Evolutionary conservation across 495 filamentous ascomycete species (phyloP).

Genomic region (Hypoxylon crocopeplum): DNA sequence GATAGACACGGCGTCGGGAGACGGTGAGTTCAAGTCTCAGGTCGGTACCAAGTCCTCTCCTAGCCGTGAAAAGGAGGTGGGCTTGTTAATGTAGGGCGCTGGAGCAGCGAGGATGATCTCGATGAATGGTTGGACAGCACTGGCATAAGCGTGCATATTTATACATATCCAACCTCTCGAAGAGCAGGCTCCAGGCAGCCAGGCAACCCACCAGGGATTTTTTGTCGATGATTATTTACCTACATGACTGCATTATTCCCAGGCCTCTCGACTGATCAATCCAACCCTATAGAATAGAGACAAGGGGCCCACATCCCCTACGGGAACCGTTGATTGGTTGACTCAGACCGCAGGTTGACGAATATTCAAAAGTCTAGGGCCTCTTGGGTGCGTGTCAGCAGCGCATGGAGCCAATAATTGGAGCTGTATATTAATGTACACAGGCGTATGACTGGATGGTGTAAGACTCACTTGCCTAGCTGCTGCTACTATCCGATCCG

Average conservation of each 20-base stretch:
- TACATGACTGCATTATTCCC: no score
- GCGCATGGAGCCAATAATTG: neutral
- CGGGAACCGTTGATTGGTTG: conserved; percentile 9
- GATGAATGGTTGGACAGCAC: no score
- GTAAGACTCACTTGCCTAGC: conserved; percentile 10
- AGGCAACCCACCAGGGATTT: no score
- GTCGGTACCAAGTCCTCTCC: no score
- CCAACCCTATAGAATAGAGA: conserved; percentile 3
- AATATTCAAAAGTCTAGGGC: neutral
- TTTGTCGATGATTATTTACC: no score
- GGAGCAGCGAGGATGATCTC: neutral
- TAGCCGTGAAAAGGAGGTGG: neutral
- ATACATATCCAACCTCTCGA: no score
- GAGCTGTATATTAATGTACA: no score
- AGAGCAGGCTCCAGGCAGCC: no score
- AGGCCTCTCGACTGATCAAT: no score
- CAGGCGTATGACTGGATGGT: conserved; percentile 6
- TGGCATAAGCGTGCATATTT: no score
- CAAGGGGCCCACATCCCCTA: neutral
- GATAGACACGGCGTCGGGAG: neutral
- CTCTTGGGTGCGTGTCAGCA: conserved; percentile 9
- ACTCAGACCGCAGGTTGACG: conserved; percentile 12
- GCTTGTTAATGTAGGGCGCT: neutral
- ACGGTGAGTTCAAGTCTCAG: no score
- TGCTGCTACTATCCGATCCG: neutral